Evolutionary conservation across 176 grass and related monocot species (phyloP), one percentile per base, ranked within the genome.

Genomic region (Avena eriantha): DNA sequence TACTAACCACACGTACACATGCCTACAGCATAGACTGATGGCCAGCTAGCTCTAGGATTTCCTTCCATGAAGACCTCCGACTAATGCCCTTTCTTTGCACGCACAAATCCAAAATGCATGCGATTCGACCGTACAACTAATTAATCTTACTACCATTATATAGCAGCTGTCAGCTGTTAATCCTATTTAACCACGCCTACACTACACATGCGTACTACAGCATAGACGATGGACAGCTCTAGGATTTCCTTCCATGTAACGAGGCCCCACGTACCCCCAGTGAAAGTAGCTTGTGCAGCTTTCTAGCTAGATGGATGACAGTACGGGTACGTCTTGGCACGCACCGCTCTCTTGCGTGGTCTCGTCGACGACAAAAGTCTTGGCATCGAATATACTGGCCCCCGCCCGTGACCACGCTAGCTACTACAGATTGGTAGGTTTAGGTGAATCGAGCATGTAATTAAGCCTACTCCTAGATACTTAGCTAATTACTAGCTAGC

Each of bases 361-460:
- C 5, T 29, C 29, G 29, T 31, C 24, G 23, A 65, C 4, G 10
- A 5, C 1, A 63, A 63, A 63, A 26, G 55, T 58, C 55, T 55
- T 55, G 19, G 55, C 55, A 8, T 22, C 4, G 36, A 71, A 70
- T 39, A 41, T 71, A 22, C 0, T 24, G 71, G n/a, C 18, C 67
- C 68, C 72, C 14, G 72, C 72, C 72, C 72, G 72, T 75, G 72
- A 75, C 71, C 71, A 74, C 45, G 13, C 12, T 46, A 41, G 13
- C 12, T 46, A 41, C 12, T 46, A 24, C 12, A 48, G 70, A 73
- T 4, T n/a, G 17, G 66, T 69, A 34, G 17, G 19, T n/a, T 70
- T n/a, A 2, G 35, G 8, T 4, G 17, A 39, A 39, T 21, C 34
- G 34, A 69, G 7, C 29, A 68, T 68, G 33, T 68, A 34, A 35